phyloP scores from a whole-genome alignment of 2,329 filamentous ascomycete species.

The Tolypocladium guangdongense region DNA sequence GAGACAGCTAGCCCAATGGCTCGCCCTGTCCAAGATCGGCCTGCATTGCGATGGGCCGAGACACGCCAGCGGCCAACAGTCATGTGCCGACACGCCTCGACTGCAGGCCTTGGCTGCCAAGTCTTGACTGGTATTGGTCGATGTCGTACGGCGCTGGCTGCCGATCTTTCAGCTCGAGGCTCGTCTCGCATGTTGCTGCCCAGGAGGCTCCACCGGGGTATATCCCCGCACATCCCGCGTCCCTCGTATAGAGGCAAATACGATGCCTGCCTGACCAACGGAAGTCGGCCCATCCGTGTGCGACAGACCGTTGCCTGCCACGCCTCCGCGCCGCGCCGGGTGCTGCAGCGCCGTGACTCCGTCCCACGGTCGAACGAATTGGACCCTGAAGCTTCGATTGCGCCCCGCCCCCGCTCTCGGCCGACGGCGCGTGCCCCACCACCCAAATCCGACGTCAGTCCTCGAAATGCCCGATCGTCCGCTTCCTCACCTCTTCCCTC shows the following conservation, averaged over 20 bases:
- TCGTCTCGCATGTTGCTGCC: background rate
- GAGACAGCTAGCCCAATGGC: background rate
- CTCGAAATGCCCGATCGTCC: background rate
- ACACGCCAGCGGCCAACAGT: background rate
- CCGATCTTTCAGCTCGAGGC: background rate
- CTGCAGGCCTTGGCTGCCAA: background rate
- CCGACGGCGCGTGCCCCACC: background rate
- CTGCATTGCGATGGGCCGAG: background rate
- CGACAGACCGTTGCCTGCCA: too few relatives aligned
- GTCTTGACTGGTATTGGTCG: background rate
- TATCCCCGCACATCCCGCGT: background rate
- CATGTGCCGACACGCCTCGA: too few relatives aligned
- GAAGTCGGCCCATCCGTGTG: background rate
- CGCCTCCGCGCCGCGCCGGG: too few relatives aligned
- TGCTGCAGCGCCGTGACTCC: too few relatives aligned
- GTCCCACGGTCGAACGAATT: too few relatives aligned
- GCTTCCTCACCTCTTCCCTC: background rate
- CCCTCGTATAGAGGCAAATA: background rate
- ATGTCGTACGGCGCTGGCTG: too few relatives aligned
- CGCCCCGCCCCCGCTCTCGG: background rate
- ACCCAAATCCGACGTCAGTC: constrained; percentile 1
- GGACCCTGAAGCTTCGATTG: background rate
- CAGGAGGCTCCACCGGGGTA: too few relatives aligned
- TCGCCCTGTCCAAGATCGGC: background rate
- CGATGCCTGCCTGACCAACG: background rate